A percentile compares a stretch with the other conserved stretches of the same genome.
These are phyloP conservation scores for Puya raimondii DNA, from an alignment of 176 grass and related monocot genomes.

Conservation along the genomic window DNA sequence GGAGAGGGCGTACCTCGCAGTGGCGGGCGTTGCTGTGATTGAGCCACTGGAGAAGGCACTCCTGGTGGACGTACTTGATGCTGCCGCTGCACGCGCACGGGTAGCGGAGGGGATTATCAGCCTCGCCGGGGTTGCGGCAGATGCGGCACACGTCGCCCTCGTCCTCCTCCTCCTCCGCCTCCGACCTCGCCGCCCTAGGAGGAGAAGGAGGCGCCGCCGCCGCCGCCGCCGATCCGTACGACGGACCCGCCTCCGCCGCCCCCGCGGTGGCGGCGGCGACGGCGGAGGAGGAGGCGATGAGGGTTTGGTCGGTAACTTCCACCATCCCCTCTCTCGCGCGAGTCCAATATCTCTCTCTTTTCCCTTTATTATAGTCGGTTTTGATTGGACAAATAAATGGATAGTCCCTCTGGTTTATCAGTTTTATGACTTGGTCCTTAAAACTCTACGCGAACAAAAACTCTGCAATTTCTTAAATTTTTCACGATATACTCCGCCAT, in stretches of 20 bases:
- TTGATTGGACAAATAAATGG: too few species aligned
- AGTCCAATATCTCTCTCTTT: too few species aligned
- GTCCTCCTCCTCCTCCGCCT: constrained; percentile 43
- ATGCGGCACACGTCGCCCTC: constrained; percentile 93
- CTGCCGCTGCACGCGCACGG: constrained; percentile 99
- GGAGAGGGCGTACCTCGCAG: constrained; percentile 57
- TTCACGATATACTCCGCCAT: too few species aligned
- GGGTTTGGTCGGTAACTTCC: too few species aligned
- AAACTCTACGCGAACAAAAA: too few species aligned
- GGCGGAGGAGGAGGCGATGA: constrained; percentile 11
- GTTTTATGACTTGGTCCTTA: too few species aligned
- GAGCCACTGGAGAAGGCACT: constrained; percentile 99
- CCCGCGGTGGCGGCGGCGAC: constrained; percentile 9
- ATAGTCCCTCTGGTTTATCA: too few species aligned
- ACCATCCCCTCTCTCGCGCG: too few species aligned
- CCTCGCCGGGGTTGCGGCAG: constrained; percentile 92
- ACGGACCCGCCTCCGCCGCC: constrained; percentile 1
- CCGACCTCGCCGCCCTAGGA: constrained; percentile 22
- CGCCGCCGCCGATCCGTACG: constrained; percentile 8
- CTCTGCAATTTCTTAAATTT: too few species aligned
- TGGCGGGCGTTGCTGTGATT: constrained; percentile 97
- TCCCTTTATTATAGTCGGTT: too few species aligned
- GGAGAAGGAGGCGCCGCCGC: constrained; percentile 28
- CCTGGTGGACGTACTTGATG: constrained; percentile 98
- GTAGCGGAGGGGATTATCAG: constrained; percentile 76